These are phyloP conservation scores for Bothriochloa decipiens DNA, from an alignment of 176 grass and related monocot species.

Conservation along the genomic window DNA sequence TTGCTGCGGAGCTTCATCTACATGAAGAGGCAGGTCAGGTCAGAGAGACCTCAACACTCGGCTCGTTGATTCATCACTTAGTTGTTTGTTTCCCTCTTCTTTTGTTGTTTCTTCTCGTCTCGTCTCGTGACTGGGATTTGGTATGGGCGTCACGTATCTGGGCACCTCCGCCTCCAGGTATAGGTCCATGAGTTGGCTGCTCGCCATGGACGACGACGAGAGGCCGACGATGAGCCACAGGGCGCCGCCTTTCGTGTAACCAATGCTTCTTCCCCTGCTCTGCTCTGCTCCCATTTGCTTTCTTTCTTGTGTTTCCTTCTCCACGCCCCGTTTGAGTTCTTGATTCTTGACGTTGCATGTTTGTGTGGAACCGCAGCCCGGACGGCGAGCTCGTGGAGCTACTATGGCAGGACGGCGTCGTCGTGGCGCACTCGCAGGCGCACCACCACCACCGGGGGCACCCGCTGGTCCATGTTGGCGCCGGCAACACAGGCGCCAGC, in stretches of 20 bases:
- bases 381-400: slow-evolving; percentile 78
- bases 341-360: background rate
- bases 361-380: slow-evolving; percentile 36
- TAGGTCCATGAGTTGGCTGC: slow-evolving; percentile 9
- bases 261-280: background rate
- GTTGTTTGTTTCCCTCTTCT: background rate
- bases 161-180: background rate
- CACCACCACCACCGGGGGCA: too few relatives aligned
- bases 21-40: slow-evolving; percentile 4
- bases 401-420: slow-evolving; percentile 73
- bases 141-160: background rate
- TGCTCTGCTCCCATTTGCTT: slow-evolving; percentile 16
- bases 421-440: slow-evolving; percentile 26
- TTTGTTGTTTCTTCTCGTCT: background rate
- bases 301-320: background rate
- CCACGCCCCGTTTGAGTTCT: background rate
- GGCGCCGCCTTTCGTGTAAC: background rate
- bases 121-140: background rate
- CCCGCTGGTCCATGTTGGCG: too few relatives aligned
- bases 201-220: slow-evolving; percentile 35
- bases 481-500: too few relatives aligned
- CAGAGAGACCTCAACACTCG: too few relatives aligned
- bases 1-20: background rate
- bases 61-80: background rate
- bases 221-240: slow-evolving; percentile 9